Base-by-base conservation (phyloP, 495 filamentous ascomycete genomes). In the Penicillium verhagenii region DNA sequence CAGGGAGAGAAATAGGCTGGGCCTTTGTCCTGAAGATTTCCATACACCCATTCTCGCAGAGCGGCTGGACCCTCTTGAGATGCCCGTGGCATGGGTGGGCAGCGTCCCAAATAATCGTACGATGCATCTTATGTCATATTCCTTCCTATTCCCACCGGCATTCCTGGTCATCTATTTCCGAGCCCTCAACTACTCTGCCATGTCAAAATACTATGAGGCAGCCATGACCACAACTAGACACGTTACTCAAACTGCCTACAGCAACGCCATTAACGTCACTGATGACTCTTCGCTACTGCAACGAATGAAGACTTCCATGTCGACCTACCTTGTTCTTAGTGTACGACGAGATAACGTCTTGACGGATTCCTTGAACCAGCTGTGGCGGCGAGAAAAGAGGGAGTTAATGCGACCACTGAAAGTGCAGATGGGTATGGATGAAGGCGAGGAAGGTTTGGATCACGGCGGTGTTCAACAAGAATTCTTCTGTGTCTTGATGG, bases 391-490 rank as follows among this genome's bases (percentile, higher is more conserved):
- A 37, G 86, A 96, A 69, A 82, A 84, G 57, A 81, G 90, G 23
- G 90, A 96, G 70, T 75, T 97, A 4, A 76, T 91, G 70, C 82
- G 87, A 26, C 94, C 94, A 0, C 73, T 98, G 24, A 96, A 96
- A 56, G 88, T 98, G 25, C 84, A 88, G 40, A 84, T 97, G 58
- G 90, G 90, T 4, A 86, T 88, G 64, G 79, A 85, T 19, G 79
- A 80, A 53, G 90, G 91, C 14, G 94, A 97, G 71, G 87, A 95
- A 63, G 94, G 94, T 1, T 79, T 93, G 18, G 94, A 98, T 71
- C 89, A 92, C 52, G 94, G 94, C 50, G 94, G 94, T 46, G 91
- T 97, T 4, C 91, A 96, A 56, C 92, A 93, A 64, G 94, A 98
- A 54, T 97, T 96, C 71, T 97, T 98, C 73, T 84, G 89, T 28